Conservation (phyloP, 495 filamentous ascomycete genomes). For the Entonaema liquescens region DNA sequence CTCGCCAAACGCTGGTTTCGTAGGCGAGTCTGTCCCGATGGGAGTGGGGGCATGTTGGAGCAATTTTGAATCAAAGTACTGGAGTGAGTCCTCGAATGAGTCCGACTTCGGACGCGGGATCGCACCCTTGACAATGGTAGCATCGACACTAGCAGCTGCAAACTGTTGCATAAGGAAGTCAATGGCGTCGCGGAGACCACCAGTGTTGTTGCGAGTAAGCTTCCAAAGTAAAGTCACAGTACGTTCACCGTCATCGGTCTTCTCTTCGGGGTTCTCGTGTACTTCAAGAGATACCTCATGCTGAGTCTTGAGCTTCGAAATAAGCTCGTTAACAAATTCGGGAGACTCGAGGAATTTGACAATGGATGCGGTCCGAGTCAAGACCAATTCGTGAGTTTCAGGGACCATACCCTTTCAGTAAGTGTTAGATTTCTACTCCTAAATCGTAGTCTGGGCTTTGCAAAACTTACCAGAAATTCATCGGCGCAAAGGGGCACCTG, state of each 20-base stretch:
- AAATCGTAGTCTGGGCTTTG: not conserved
- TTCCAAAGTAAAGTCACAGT: constrained; percentile 64
- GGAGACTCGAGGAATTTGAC: constrained; percentile 79
- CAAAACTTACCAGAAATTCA: constrained; percentile 77
- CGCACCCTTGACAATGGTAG: constrained; percentile 85
- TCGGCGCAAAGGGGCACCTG: constrained; percentile 96
- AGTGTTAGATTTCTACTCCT: constrained; percentile 41
- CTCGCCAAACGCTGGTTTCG: constrained; percentile 76
- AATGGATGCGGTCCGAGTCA: constrained; percentile 76
- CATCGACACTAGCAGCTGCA: constrained; percentile 83
- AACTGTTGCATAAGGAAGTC: constrained; percentile 89
- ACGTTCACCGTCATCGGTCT: constrained; percentile 60
- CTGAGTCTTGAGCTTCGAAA: constrained; percentile 84
- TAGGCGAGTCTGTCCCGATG: constrained; percentile 84
- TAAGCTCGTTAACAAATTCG: constrained; percentile 79
- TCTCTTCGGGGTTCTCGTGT: constrained; percentile 62
- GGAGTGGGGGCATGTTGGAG: constrained; percentile 87
- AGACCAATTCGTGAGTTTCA: constrained; percentile 88
- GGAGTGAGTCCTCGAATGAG: constrained; percentile 95
- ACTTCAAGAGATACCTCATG: constrained; percentile 88
- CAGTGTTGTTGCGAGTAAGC: constrained; percentile 97
- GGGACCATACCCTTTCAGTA: constrained; percentile 85
- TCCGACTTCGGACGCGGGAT: constrained; percentile 97
- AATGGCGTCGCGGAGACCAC: constrained; percentile 92
- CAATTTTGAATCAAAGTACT: constrained; percentile 95